Base-by-base conservation (phyloP, 257 asterid species). In the Dorcoceras hygrometricum region DNA sequence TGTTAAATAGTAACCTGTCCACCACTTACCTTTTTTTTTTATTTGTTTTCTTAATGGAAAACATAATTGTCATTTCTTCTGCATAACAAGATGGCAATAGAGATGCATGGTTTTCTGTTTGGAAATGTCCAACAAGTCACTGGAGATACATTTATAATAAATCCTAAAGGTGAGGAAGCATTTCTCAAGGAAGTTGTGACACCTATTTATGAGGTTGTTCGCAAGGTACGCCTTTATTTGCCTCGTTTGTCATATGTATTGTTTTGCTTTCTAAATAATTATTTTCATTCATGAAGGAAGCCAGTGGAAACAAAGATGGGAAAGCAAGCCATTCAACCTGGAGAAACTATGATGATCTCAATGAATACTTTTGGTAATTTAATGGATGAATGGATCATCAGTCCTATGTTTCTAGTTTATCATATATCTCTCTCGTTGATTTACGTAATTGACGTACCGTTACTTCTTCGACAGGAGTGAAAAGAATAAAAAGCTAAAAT, bases 341-440 rank as follows among this genome's bases (percentile, higher is more conserved):
- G 98, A 85, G 99, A 84, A 94, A 90, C 83, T 94, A 94, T 34
- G 99, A 94, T 57, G 99, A 94, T 79, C 77, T 94, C 23, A 94
- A 94, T 62, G 99, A 94, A 71, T 90, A 90, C 84, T 94, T 94
- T 79, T 94, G 99, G 99, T 94, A 81, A 80, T 75, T 71, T 18
- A 63, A 71, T 55, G 70, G 64, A 62, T 71, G 12, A 63, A 71
- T 55, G 70, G 64, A 62, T 64, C 62, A 73, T 68, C 43, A 70
- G 59, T 32, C 59, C 62, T 24, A 22, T 26, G 27, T 70, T 78
- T 48, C 65, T 22, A 11, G 71, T 67, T 64, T 26, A 68, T 46
- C 16, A 6, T 63, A 57, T 62, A 7, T 10, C 59, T 66, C 59
- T 55, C 9, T 53, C 31, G 50, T 25, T 65, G 56, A 50, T 71